These are phyloP conservation scores for Vitis rupestris DNA, from an alignment of 164 flowering plant species.

Conservation along the genomic window DNA sequence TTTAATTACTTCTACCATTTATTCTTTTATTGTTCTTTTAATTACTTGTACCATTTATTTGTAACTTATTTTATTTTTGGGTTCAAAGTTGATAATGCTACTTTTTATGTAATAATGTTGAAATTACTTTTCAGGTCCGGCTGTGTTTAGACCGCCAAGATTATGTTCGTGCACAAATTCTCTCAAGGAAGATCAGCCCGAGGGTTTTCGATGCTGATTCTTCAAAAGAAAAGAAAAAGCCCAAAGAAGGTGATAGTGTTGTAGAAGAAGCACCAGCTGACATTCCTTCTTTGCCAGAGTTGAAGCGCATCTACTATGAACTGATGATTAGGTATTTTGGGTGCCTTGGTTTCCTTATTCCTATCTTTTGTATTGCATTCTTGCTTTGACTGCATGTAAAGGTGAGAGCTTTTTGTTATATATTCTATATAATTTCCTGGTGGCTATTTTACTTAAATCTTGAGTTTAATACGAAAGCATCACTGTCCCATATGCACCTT, in stretches of 20 bases:
- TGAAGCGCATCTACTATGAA: constrained; percentile 89
- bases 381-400: background rate
- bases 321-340: constrained; percentile 45
- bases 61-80: background rate
- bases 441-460: too few relatives aligned
- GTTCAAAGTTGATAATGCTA: background rate
- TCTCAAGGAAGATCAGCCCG: constrained; percentile 90
- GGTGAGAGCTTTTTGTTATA: background rate
- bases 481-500: too few relatives aligned
- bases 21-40: background rate
- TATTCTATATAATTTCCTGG: too few relatives aligned
- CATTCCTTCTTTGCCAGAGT: constrained; percentile 75
- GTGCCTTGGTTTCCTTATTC: background rate
- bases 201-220: constrained; percentile 84
- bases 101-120: background rate
- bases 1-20: background rate
- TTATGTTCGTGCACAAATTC: constrained; percentile 94
- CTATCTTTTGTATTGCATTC: background rate
- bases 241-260: constrained; percentile 88
- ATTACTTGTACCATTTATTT: background rate
- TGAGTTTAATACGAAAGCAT: too few relatives aligned
- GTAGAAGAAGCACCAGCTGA: constrained; percentile 93
- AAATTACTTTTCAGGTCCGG: constrained; percentile 58
- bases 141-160: constrained; percentile 91
- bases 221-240: constrained; percentile 88